phyloP scores from a whole-genome alignment of 352 stramenopile species.

The Plasmopara viticola region DNA sequence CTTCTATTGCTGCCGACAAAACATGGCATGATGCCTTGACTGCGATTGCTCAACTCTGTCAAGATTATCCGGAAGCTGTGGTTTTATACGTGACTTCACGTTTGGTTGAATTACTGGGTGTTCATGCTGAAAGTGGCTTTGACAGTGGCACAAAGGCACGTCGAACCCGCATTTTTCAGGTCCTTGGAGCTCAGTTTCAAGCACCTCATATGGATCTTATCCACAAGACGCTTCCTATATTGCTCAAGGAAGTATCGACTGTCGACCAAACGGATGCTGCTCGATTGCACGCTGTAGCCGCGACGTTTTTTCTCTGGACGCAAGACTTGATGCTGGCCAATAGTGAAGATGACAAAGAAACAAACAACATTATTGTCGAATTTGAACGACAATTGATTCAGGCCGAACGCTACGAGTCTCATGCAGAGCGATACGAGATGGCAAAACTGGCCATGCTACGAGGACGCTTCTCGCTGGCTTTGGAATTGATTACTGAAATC shows the following conservation, averaged over 20 bases:
- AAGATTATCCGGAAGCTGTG: slow-evolving; percentile 14
- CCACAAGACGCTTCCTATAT: slow-evolving; percentile 12
- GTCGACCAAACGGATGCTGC: slow-evolving; percentile 10
- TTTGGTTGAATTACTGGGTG: slow-evolving; percentile 23
- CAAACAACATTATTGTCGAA: slow-evolving; percentile 2
- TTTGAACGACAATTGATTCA: slow-evolving; percentile 21
- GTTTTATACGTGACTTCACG: slow-evolving; percentile 9
- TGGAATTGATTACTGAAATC: slow-evolving; percentile 23
- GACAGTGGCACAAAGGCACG: slow-evolving; percentile 5
- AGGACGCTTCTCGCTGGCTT: slow-evolving; percentile 25
- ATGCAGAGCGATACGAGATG: slow-evolving; percentile 42
- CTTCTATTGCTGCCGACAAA: slow-evolving; percentile 9
- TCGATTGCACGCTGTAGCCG: slow-evolving; percentile 21
- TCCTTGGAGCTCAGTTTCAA: slow-evolving; percentile 19
- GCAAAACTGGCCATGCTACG: slow-evolving; percentile 35
- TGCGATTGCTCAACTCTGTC: slow-evolving; percentile 17
- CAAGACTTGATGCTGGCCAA: slow-evolving; percentile 6
- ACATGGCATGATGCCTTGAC: slow-evolving; percentile 21
- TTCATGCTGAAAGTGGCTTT: slow-evolving; percentile 8
- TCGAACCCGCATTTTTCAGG: slow-evolving; percentile 17
- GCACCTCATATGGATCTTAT: slow-evolving; percentile 11
- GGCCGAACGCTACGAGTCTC: slow-evolving; percentile 19
- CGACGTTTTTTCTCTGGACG: slow-evolving; percentile 31
- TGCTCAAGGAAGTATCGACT: slow-evolving; percentile 19
- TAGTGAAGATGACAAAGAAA: slow-evolving; percentile 1